Percentiles rank a stretch among this genome's conserved stretches.
phyloP scores from a whole-genome alignment of 2,329 filamentous ascomycete species.

The Ceratocystis variospora region DNA sequence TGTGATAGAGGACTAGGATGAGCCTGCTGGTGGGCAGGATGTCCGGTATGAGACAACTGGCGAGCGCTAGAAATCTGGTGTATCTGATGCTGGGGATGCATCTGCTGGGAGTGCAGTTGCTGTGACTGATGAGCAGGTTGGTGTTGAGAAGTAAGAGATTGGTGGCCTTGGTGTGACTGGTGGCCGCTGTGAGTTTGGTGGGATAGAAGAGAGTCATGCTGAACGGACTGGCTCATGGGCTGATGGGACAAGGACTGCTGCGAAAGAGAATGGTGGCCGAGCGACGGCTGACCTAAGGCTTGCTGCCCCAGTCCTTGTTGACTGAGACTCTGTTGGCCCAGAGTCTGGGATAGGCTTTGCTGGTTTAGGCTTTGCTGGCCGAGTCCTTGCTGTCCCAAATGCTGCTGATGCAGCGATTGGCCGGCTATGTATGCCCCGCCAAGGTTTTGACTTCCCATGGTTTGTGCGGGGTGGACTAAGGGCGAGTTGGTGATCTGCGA shows the following conservation, averaged over 20 bases:
- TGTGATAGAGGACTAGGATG: slow-evolving; percentile 16
- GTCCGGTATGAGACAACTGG: slow-evolving; percentile 14
- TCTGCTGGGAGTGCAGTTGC: slow-evolving; percentile 12
- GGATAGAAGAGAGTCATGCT: slow-evolving; percentile 32
- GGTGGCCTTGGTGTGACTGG: slow-evolving; percentile 23
- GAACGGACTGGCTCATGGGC: slow-evolving; percentile 28
- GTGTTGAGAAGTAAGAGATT: slow-evolving; percentile 24
- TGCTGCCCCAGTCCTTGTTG: slow-evolving; percentile 20
- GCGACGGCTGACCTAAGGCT: slow-evolving; percentile 2
- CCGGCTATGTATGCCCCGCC: slow-evolving; percentile 23
- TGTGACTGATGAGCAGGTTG: slow-evolving; percentile 18
- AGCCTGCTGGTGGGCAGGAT: slow-evolving; percentile 16
- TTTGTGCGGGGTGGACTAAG: slow-evolving; percentile 19
- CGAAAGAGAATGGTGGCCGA: slow-evolving; percentile 10
- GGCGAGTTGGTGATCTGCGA: slow-evolving; percentile 28
- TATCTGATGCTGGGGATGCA: slow-evolving; percentile 14
- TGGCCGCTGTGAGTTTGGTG: slow-evolving; percentile 30
- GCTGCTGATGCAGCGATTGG: slow-evolving; percentile 25
- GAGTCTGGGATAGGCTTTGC: slow-evolving; percentile 21
- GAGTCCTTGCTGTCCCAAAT: slow-evolving; percentile 22
- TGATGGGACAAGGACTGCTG: slow-evolving; percentile 16
- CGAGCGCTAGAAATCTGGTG: slow-evolving; percentile 15
- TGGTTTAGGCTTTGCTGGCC: slow-evolving; percentile 24
- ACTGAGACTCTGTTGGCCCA: slow-evolving; percentile 20
- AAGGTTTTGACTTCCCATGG: slow-evolving; percentile 21